These are phyloP conservation scores for Paecilomyces formosus DNA, from an alignment of 2,329 filamentous ascomycete genomes.

Conservation along the genomic window DNA sequence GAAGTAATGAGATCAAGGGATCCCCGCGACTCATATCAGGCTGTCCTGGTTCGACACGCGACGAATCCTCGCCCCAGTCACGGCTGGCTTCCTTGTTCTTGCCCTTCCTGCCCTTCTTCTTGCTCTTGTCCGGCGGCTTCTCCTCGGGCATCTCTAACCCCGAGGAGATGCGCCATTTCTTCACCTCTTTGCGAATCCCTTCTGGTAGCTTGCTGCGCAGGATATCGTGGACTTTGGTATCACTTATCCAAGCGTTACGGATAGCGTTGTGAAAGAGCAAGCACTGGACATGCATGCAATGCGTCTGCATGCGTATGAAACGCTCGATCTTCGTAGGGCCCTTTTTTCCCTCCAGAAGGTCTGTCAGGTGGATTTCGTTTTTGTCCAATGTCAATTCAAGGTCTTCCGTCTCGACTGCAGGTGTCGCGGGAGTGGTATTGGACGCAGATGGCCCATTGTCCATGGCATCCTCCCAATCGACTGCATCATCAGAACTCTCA, in stretches of 20 bases:
- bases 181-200: constrained; percentile 62
- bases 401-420: constrained; percentile 53
- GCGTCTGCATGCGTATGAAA: constrained; percentile 67
- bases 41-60: constrained; percentile 60
- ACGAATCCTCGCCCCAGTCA: constrained; percentile 67
- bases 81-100: constrained; percentile 37
- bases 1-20: constrained; percentile 69
- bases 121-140: constrained; percentile 32
- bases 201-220: constrained; percentile 66
- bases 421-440: constrained; percentile 22
- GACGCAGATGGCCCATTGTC: constrained; percentile 30
- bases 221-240: constrained; percentile 65
- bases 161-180: constrained; percentile 64
- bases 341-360: constrained; percentile 62
- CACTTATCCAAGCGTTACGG: constrained; percentile 76
- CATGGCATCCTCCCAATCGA: constrained; percentile 54
- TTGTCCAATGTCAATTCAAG: constrained; percentile 62
- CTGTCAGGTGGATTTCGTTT: constrained; percentile 50
- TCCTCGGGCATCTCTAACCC: constrained; percentile 47
- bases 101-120: constrained; percentile 33
- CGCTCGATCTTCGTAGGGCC: constrained; percentile 80
- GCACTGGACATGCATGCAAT: constrained; percentile 81
- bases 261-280: constrained; percentile 85
- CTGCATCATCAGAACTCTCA: constrained; percentile 55
- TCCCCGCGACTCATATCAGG: constrained; percentile 78